phyloP scores from a whole-genome alignment of 257 asterid genomes.

The Haberlea rhodopensis region DNA sequence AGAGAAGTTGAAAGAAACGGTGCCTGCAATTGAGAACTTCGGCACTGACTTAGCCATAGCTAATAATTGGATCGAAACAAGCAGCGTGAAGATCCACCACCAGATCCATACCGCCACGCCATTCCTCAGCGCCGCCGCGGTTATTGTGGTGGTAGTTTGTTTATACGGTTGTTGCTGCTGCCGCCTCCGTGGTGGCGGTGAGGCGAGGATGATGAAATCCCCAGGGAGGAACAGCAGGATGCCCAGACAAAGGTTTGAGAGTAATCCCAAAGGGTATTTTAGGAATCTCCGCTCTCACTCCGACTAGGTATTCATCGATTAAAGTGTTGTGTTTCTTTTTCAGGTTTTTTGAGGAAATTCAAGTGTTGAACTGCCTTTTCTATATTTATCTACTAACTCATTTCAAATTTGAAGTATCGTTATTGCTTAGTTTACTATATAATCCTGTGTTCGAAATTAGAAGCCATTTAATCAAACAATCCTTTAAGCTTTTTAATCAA shows the following conservation, averaged over 20 bases:
- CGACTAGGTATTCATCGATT: neutral
- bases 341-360: too few relatives aligned
- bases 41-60: neutral
- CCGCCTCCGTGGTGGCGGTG: conserved; percentile 14
- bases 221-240: conserved; percentile 31
- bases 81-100: conserved; percentile 24
- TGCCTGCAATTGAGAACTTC: conserved; percentile 9
- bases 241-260: conserved; percentile 24
- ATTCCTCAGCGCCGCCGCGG: neutral
- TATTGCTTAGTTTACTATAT: too few relatives aligned
- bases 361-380: too few relatives aligned
- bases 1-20: conserved; percentile 21
- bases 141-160: neutral
- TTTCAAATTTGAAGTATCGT: too few relatives aligned
- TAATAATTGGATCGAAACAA: conserved; percentile 23
- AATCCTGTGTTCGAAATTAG: too few relatives aligned
- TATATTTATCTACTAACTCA: too few relatives aligned
- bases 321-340: too few relatives aligned
- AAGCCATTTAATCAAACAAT: too few relatives aligned
- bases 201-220: conserved; percentile 26
- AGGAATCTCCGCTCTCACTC: conserved; percentile 23
- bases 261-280: conserved; percentile 22
- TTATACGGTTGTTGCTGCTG: conserved; percentile 22
- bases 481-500: too few relatives aligned
- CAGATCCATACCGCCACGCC: conserved; percentile 26